These are phyloP conservation scores for Pichia scutulata DNA, from an alignment of 805 yeast species.

Conservation along the genomic window DNA sequence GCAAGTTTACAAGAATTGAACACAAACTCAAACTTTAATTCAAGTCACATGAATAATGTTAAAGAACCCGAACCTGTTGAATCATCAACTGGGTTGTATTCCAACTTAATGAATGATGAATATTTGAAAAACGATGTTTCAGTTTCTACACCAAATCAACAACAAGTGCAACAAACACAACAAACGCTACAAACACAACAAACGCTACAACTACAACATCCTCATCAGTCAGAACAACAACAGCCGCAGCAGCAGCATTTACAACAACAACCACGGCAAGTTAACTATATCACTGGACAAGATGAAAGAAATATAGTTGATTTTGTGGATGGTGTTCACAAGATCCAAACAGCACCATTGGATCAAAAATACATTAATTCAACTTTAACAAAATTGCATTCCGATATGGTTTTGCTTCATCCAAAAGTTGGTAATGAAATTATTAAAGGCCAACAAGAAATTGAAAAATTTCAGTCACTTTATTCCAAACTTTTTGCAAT, in stretches of 20 bases:
- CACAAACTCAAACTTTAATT: slow-evolving; percentile 8
- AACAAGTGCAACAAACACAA: background rate
- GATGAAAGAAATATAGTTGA: slow-evolving; percentile 67
- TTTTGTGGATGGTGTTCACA: slow-evolving; percentile 59
- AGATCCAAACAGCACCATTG: slow-evolving; percentile 36
- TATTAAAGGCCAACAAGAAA: slow-evolving; percentile 48
- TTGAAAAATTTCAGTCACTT: slow-evolving; percentile 62
- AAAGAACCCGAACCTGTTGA: slow-evolving; percentile 12
- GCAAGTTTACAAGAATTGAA: slow-evolving; percentile 79
- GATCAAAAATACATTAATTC: slow-evolving; percentile 34
- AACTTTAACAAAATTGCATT: slow-evolving; percentile 49
- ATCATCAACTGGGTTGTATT: slow-evolving; percentile 19
- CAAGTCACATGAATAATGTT: background rate
- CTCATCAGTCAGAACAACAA: background rate
- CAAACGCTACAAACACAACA: background rate
- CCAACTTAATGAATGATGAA: slow-evolving; percentile 13
- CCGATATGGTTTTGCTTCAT: slow-evolving; percentile 50
- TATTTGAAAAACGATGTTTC: too few relatives aligned
- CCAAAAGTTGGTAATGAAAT: slow-evolving; percentile 63
- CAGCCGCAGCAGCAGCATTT: background rate
- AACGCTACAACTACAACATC: background rate
- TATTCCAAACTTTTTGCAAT: slow-evolving; percentile 74
- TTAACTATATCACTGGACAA: slow-evolving; percentile 35
- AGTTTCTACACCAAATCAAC: background rate
- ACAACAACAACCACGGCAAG: background rate